Evolutionary conservation across 163 green algal species (phyloP).

Genomic region (Prototheca wickerhamii): DNA sequence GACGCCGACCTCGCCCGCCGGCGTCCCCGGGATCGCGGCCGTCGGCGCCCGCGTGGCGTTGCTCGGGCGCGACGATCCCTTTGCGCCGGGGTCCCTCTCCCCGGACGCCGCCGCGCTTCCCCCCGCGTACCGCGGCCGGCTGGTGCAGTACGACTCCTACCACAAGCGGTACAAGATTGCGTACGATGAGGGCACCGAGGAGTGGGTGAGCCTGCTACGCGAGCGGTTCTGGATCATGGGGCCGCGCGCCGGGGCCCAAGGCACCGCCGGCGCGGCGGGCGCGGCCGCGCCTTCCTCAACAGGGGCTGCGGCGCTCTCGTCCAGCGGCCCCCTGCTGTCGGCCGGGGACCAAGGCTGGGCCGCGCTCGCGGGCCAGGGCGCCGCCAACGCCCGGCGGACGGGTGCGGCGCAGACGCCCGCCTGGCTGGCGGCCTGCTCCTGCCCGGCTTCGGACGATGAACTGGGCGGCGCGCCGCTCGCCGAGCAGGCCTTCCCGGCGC

Average conservation of each 20-base stretch:
- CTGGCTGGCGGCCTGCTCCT: too few species aligned
- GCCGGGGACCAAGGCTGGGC: too few species aligned
- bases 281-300: neutral
- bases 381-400: too few species aligned
- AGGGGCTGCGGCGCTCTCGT: too few species aligned
- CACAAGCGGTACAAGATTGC: constrained; percentile 45
- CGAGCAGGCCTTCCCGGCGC: neutral
- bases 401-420: too few species aligned
- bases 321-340: too few species aligned
- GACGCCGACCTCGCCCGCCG: neutral
- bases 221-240: constrained; percentile 25
- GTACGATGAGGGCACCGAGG: constrained; percentile 61
- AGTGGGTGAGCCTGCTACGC: constrained; percentile 49
- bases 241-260: neutral
- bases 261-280: neutral
- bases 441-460: neutral
- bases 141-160: constrained; percentile 42
- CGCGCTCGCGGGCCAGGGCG: too few species aligned
- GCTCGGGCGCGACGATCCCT: constrained; percentile 4
- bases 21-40: constrained; percentile 1
- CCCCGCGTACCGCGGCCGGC: constrained; percentile 22
- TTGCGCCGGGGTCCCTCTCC: constrained; percentile 2
- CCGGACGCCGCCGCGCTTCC: too few species aligned
- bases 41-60: constrained; percentile 22
- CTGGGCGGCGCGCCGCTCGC: neutral